Base-by-base conservation (phyloP, 345 rosid species). In the Ceriops zippeliana region DNA sequence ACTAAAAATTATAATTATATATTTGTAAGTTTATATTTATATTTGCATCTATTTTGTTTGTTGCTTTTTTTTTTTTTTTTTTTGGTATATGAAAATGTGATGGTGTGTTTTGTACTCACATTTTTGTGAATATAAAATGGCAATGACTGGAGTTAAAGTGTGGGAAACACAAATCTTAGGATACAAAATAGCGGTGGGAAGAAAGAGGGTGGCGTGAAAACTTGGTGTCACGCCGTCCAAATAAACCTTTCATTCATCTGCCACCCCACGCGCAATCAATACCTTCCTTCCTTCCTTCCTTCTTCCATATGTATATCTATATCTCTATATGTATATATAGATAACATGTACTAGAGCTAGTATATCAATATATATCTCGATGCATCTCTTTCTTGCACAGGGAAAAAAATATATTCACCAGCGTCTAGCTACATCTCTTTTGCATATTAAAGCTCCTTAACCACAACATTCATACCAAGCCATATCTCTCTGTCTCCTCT, bases 211-310 rank as follows among this genome's bases (percentile, higher is more conserved):
- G 89, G 89, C 90, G 89, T 86, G 86, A 83, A 75, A 84, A 75
- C 58, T 51, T 75, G 80, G 76, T 73, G 84, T 76, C 84, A 85
- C 88, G 91, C 96, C 98, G 98, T 84, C 98, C 98, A 92, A 92
- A 92, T 78, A 84, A 85, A 80, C 84, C 88, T 80, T 74, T 75
- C 74, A 60, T 52, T 70, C 13, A 73, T 76, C 79, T 80, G 84
- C 86, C 81, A 83, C 85, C 89, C 96, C 98, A 92, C 96, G 98
- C 98, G 96, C 93, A 90, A 85, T 88, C 91, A 84, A 77, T 80
- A 72, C 58, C 70, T 69, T 34, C 24, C 5, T 59, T 57, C 64
- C 5, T 59, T 28, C 15, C 24, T 22, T 22, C 24, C 4, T 59
- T 57, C 64, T 52, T 27, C 37, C 15, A 51, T 46, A 7, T 46